Base-by-base conservation (phyloP, 768 basidiomycete genomes). In the Tylopilus balloui region DNA sequence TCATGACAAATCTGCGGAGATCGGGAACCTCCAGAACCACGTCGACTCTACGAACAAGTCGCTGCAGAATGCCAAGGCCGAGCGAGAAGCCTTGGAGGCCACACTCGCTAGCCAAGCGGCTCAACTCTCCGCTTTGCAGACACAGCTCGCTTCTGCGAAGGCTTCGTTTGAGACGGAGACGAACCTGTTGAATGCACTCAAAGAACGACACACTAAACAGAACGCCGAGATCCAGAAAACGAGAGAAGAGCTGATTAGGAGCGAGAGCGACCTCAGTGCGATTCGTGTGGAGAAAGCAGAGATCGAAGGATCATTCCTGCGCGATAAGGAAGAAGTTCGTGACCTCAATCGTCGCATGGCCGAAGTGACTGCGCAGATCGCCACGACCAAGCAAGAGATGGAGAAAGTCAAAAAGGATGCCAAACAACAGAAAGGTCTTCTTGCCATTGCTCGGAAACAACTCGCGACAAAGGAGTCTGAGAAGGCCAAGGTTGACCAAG, bases 381-480 rank as follows among this genome's bases (percentile, higher is more conserved):
- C 87, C 39, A 62, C 71, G 11, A 65, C 85, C 44, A 93, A 88
- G 66, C 72, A 69, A 11, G 84, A 89, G 52, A 72, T 92, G 19
- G 96, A 98, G 67, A 93, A 88, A 71, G 66, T 79, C 34, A 93
- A 84, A 73, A 98, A 90, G 70, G 94, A 97, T 44, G 92, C 89
- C 2, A 87, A 95, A 66, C 92, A 96, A 63, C 94, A 97, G 72
- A 97, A 92, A 66, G 96, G 96, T 10, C 75, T 95, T 54, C 76
- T 95, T 20, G 93, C 93, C 5, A 95, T 98, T 64, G 89, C 91
- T 6, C 86, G 86, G 73, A 98, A 99, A 67, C 96, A 98, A 71
- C 73, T 98, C 23, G 79, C 78, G 21, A 81, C 87, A 5, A 86
- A 90, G 53, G 95, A 98, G 65, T 73, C 77, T 0, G 88, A 90